Conservation (phyloP, 257 asterid species). For the Linderniella brevidens region DNA sequence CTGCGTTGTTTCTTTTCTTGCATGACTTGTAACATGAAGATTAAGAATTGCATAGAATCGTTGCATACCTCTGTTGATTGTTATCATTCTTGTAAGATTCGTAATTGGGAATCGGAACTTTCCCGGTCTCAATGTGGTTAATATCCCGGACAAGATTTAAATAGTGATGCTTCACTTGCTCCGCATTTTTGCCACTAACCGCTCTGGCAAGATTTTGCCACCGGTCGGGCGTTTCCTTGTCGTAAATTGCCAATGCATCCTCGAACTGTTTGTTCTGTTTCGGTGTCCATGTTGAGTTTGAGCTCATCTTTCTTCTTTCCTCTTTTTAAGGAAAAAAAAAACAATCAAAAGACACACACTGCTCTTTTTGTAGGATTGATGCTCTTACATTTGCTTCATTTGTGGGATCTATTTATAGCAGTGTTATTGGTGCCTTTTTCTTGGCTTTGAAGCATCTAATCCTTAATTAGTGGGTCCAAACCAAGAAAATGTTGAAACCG, state of each 20-base stretch:
- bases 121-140: slow-evolving; percentile 62
- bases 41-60: not conserved
- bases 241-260: slow-evolving; percentile 46
- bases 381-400: too few relatives aligned
- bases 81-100: not conserved
- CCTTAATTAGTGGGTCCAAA: too few relatives aligned
- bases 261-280: slow-evolving; percentile 52
- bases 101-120: slow-evolving; percentile 48
- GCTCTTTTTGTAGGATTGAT: too few relatives aligned
- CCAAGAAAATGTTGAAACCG: too few relatives aligned
- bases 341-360: too few relatives aligned
- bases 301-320: slow-evolving; percentile 1
- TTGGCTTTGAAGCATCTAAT: too few relatives aligned
- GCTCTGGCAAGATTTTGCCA: slow-evolving; percentile 59
- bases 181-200: slow-evolving; percentile 51
- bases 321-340: too few relatives aligned
- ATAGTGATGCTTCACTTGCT: slow-evolving; percentile 58
- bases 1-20: not conserved
- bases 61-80: not conserved
- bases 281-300: slow-evolving; percentile 38
- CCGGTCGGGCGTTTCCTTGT: slow-evolving; percentile 58
- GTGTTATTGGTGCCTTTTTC: too few relatives aligned
- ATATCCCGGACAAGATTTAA: slow-evolving; percentile 51
- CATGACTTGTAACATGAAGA: not conserved
- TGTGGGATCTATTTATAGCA: too few relatives aligned